Evolutionary conservation across 2,329 filamentous ascomycete species (phyloP).

Genomic region (Sporothrix humicola): DNA sequence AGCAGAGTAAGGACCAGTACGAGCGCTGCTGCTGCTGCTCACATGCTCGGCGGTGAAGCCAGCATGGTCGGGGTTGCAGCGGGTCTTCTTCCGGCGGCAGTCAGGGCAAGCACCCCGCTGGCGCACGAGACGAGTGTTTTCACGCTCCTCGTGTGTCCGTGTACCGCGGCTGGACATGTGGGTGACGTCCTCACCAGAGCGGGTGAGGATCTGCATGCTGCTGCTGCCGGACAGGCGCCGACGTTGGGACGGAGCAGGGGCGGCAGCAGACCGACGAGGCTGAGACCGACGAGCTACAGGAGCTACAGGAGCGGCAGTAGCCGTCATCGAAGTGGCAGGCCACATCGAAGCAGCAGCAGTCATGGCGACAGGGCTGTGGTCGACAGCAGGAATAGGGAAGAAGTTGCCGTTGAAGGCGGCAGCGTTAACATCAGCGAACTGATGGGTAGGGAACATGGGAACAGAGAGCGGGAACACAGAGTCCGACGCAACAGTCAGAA

Average conservation of each 20-base stretch:
- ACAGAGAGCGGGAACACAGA: constrained; percentile 32
- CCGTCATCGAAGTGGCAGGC: not conserved
- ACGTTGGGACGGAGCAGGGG: constrained; percentile 14
- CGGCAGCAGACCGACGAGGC: constrained; percentile 15
- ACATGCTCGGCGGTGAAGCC: not conserved
- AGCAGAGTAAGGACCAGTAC: constrained; percentile 32
- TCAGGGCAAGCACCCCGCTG: constrained; percentile 70
- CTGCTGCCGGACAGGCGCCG: constrained; percentile 25
- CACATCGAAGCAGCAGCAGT: not conserved
- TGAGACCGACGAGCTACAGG: not conserved
- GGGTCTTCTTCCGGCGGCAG: constrained; percentile 67
- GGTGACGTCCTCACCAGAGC: constrained; percentile 67
- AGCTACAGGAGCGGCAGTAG: constrained; percentile 28
- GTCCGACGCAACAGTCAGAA: constrained; percentile 47
- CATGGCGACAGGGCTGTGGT: constrained; percentile 32
- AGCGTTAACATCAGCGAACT: constrained; percentile 38
- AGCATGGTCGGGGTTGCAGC: constrained; percentile 65
- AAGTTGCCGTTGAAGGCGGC: constrained; percentile 5
- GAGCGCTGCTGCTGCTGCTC: constrained; percentile 8
- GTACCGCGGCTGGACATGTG: constrained; percentile 65
- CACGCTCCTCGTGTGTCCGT: constrained; percentile 71
- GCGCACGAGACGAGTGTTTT: constrained; percentile 69
- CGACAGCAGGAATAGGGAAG: constrained; percentile 36
- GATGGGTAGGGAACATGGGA: constrained; percentile 39
- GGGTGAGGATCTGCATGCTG: constrained; percentile 70